A percentile compares a stretch with the other conserved stretches of the same genome.
These are phyloP conservation scores for Hypoxylon crocopeplum DNA, from an alignment of 495 filamentous ascomycete genomes.

Conservation along the genomic window DNA sequence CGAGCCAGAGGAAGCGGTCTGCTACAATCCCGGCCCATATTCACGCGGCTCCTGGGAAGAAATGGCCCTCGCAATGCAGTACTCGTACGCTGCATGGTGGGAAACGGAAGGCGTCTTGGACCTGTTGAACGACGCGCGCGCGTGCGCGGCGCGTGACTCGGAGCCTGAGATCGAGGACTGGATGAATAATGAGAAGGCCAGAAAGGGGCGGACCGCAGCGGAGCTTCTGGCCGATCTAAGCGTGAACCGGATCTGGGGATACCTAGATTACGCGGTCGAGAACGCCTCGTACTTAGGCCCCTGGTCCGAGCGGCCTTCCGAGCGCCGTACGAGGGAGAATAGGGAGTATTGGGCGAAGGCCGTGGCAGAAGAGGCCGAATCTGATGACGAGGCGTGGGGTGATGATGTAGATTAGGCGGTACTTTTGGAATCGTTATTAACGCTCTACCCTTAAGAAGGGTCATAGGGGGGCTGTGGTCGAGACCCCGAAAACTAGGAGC, in stretches of 20 bases:
- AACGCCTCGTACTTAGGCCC: slow-evolving; percentile 32
- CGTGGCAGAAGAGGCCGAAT: background rate
- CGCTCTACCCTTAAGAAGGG: background rate
- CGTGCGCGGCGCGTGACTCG: slow-evolving; percentile 23
- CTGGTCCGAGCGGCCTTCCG: slow-evolving; percentile 30
- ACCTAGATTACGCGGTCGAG: slow-evolving; percentile 27
- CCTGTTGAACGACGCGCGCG: slow-evolving; percentile 34
- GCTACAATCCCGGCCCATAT: slow-evolving; percentile 22
- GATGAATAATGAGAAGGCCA: slow-evolving; percentile 1
- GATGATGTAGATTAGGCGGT: too few relatives aligned
- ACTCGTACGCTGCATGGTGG: slow-evolving; percentile 47
- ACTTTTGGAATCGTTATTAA: background rate
- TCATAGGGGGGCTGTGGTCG: background rate
- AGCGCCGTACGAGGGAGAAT: slow-evolving; percentile 5
- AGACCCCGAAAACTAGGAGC: slow-evolving; percentile 1
- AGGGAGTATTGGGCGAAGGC: slow-evolving; percentile 3
- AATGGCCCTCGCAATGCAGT: slow-evolving; percentile 43
- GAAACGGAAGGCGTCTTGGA: slow-evolving; percentile 49
- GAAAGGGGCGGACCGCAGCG: slow-evolving; percentile 11
- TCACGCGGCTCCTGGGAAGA: slow-evolving; percentile 35
- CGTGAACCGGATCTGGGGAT: slow-evolving; percentile 28
- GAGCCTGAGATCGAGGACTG: slow-evolving; percentile 18
- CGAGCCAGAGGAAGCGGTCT: slow-evolving; percentile 41
- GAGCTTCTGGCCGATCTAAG: slow-evolving; percentile 18
- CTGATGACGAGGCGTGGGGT: background rate